These are phyloP conservation scores for Closterium sp. DNA, from an alignment of 139 green algal species.

Conservation along the genomic window DNA sequence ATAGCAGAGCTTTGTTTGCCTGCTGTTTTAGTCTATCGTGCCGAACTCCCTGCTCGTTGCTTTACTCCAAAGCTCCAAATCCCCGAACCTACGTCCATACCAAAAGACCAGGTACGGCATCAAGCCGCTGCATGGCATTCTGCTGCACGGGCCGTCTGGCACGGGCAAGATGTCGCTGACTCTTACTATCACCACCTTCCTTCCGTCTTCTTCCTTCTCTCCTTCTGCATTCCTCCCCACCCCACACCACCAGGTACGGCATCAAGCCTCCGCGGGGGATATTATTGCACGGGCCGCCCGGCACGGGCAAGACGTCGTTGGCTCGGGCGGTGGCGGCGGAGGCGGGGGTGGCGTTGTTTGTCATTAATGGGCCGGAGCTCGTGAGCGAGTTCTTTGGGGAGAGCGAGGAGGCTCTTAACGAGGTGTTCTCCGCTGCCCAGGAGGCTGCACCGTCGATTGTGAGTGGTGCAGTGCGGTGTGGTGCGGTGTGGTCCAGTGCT, in stretches of 20 bases:
- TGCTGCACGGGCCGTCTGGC: conserved; percentile 46
- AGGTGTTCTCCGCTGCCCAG: conserved; percentile 34
- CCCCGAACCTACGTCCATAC: background rate
- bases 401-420: conserved; percentile 45
- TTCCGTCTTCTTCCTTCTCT: background rate
- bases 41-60: too few relatives aligned
- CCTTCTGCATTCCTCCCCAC: background rate
- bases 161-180: background rate
- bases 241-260: conserved; percentile 71
- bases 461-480: background rate
- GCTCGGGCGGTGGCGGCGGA: conserved; percentile 86
- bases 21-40: too few relatives aligned
- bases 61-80: too few relatives aligned
- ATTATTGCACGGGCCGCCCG: conserved; percentile 85
- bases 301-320: conserved; percentile 95
- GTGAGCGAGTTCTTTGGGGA: conserved; percentile 50
- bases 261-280: conserved; percentile 93
- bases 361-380: conserved; percentile 89
- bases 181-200: background rate
- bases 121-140: conserved; percentile 85
- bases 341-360: conserved; percentile 96
- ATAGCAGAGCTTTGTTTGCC: background rate
- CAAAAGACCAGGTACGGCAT: conserved; percentile 77
- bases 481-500: too few relatives aligned
- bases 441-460: conserved; percentile 33